Evolutionary conservation across 192 early-diverging fungal genomes (phyloP), one percentile per base, ranked within the genome.

Genomic region (Paraglomus occultum): DNA sequence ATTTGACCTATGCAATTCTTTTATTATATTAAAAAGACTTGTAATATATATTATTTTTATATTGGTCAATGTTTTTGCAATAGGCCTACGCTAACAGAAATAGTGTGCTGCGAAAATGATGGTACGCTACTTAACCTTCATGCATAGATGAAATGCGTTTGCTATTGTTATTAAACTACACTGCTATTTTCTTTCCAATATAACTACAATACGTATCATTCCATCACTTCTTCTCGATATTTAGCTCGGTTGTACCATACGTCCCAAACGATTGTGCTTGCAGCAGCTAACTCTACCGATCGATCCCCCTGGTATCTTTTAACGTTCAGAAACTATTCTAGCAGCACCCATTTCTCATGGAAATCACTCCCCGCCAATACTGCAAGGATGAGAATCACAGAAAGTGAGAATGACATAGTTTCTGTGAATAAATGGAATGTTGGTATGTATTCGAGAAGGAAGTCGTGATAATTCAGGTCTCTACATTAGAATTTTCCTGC

Each of bases 31-130:
- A 31, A 11, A 23, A 7, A 31, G 11, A 22, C 38, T 17, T 57
- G 54, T 20, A 31, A 11, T 1, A 57, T 57, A 5, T 57, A 18
- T 11, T 57, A 31, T 11, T 57, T 17, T 57, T 57, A 4, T 6
- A 20, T 11, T 20, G 38, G 15, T 0, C 38, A 57, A 10, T 11
- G n/a, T 57, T 57, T 57, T 55, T 6, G 8, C 1, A 22, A 42
- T 1, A 70, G 67, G 44, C 67, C 67, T 18, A 15, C 23, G 17
- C 50, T 70, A 70, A 7, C 59, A 3, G 67, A 70, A 57, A 22
- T 23, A 5, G 43, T 68, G 40, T 51, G 39, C 57, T 51, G 22
- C 7, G 11, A 55, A 22, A 8, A 44, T 40, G 31, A 57, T 20
- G 54, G 54, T 57, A 6, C 31, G 31, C 31, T 31, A 31, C 3